phyloP scores from a whole-genome alignment of 2,329 filamentous ascomycete genomes.

The Diaporthe sp. region DNA sequence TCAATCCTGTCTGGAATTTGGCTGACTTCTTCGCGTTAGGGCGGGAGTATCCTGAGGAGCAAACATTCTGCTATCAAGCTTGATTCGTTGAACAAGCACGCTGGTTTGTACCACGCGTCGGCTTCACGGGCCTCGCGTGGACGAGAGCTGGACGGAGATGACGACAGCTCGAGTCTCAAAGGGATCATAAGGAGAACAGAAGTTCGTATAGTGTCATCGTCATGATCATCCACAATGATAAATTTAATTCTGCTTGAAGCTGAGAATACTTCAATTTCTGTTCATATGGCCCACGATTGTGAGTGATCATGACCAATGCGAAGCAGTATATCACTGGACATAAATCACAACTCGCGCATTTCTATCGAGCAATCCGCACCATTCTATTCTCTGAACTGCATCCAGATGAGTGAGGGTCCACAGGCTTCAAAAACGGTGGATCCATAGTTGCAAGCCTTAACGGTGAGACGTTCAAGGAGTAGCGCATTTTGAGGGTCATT shows the following conservation, averaged over 20 bases:
- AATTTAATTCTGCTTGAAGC: neutral
- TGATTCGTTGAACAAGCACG: slow-evolving; percentile 4
- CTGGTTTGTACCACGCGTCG: slow-evolving; percentile 5
- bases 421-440: too few species aligned
- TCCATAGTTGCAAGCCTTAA: too few species aligned
- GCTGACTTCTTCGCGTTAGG: neutral
- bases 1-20: neutral
- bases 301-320: neutral
- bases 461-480: too few species aligned
- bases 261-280: neutral
- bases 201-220: slow-evolving; percentile 10
- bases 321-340: neutral
- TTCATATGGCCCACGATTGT: neutral
- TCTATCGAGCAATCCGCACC: too few species aligned
- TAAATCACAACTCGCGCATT: neutral
- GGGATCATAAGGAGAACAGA: slow-evolving; percentile 21
- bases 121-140: slow-evolving; percentile 13
- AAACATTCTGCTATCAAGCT: slow-evolving; percentile 3
- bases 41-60: neutral
- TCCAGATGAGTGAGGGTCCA: too few species aligned
- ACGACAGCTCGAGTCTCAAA: neutral
- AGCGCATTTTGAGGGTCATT: too few species aligned
- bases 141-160: neutral
- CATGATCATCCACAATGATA: neutral
- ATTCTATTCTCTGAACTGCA: too few species aligned